Base-by-base conservation (phyloP, 805 yeast species). In the Teunomyces cretensis region DNA sequence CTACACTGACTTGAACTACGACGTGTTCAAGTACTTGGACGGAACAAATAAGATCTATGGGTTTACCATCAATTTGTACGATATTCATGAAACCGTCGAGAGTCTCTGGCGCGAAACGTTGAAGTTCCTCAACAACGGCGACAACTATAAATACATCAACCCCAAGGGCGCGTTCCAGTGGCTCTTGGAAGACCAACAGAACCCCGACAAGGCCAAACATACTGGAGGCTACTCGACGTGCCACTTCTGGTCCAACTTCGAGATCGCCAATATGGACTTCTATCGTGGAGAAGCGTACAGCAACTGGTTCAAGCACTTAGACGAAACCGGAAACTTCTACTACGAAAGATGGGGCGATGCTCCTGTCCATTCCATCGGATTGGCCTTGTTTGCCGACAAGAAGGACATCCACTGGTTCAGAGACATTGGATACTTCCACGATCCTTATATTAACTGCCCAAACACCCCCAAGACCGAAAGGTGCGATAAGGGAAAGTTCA, bases 301-400 rank as follows among this genome's bases (percentile, higher is more conserved):
- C 31, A 64, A 66, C 9, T 88, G 86, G 80, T 79, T 84, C 56
- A 67, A 83, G 27, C 67, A 72, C 55, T 65, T 89, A 32, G 96
- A 88, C 46, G 49, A 72, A 3, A 64, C 82, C 1, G 94, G 95
- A 14, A 92, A 92, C 3, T 88, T 88, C 57, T 89, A 87, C 62
- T 89, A 89, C 56, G 96, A 90, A 62, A 67, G 96, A 45, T 88
- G 96, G 96, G 96, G 96, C 2, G 96, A 88, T 68, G 96, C 96
- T 0, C 96, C 96, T 0, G 94, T 88, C 1, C 94, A 88, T 60
- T 80, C 90, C 2, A 57, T 89, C 36, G 96, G 92, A 0, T 64
- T 88, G 30, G 79, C 81, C 6, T 59, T 88, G 42, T 86, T 89
- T 59, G 87, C 84, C 6, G 89, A 85, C 54, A 83, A 79, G 53